Evolutionary conservation across 1,284 basidiomycete species (phyloP).

Genomic region (Quambalaria eucalypti): DNA sequence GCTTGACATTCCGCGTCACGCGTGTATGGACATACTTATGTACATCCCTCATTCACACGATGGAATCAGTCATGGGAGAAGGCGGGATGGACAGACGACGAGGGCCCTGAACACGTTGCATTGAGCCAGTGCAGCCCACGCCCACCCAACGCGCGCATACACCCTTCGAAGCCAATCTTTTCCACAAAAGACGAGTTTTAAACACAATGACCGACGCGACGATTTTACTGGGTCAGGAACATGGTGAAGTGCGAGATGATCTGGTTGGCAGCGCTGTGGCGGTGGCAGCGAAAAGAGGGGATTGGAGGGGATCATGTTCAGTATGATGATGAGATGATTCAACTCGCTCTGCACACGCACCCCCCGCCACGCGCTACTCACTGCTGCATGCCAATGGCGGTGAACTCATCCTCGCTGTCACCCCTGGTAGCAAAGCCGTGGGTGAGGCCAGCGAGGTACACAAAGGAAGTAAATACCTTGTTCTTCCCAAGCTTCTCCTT

Average conservation of each 20-base stretch:
- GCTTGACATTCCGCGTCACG: no score
- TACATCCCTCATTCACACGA: no score
- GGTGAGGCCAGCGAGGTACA: slow-evolving; percentile 8
- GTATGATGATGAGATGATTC: background rate
- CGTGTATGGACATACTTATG: no score
- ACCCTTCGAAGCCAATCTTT: no score
- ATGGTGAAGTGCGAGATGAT: background rate
- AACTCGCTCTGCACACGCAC: background rate
- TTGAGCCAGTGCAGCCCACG: no score
- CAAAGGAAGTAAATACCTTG: slow-evolving; percentile 8
- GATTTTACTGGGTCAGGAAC: no score
- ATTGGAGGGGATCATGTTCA: background rate
- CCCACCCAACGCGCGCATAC: no score
- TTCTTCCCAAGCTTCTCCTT: slow-evolving; percentile 3
- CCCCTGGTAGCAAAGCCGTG: slow-evolving; percentile 14
- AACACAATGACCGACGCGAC: no score
- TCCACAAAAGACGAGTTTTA: no score
- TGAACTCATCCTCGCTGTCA: slow-evolving; percentile 12
- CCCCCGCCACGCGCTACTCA: background rate
- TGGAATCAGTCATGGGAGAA: no score
- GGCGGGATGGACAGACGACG: no score
- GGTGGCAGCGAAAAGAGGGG: background rate
- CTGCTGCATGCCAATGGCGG: slow-evolving; percentile 9
- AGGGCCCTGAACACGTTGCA: no score
- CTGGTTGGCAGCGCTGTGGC: background rate